Evolutionary conservation across 1,284 basidiomycete species (phyloP).

Genomic region (Caloboletus firmus): DNA sequence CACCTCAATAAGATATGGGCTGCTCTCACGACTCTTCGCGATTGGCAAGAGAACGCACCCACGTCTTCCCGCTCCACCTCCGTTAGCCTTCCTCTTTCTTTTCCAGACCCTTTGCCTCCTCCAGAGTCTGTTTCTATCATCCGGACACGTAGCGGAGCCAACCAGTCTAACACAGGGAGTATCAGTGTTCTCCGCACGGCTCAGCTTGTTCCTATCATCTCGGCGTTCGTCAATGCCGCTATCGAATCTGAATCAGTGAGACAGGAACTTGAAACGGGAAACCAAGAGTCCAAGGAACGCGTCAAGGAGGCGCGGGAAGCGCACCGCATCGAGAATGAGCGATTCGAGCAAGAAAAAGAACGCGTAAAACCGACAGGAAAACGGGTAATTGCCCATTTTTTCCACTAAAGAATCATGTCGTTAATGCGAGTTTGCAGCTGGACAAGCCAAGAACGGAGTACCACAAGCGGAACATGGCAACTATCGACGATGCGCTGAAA

Average conservation of each 20-base stretch:
- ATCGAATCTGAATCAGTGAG: constrained; percentile 49
- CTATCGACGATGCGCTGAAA: constrained; percentile 29
- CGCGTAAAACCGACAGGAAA: constrained; percentile 34
- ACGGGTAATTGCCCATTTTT: constrained; percentile 33
- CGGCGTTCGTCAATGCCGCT: constrained; percentile 53
- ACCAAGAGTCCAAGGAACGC: constrained; percentile 53
- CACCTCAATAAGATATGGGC: constrained; percentile 64
- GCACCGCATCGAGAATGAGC: constrained; percentile 45
- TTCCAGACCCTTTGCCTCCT: constrained; percentile 58
- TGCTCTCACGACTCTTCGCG: constrained; percentile 50
- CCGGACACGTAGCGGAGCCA: constrained; percentile 32
- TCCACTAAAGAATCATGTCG: not conserved
- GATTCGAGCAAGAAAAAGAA: constrained; percentile 43
- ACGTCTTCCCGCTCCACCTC: constrained; percentile 23
- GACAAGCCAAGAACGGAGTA: constrained; percentile 26
- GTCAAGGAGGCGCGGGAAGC: constrained; percentile 50
- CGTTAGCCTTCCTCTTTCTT: constrained; percentile 31
- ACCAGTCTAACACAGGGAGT: constrained; percentile 41
- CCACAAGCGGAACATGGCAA: constrained; percentile 23
- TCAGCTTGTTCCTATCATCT: constrained; percentile 65
- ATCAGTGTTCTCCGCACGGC: constrained; percentile 48
- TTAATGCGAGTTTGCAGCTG: constrained; percentile 19
- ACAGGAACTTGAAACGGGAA: constrained; percentile 56
- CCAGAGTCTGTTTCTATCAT: constrained; percentile 35
- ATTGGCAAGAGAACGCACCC: constrained; percentile 27